Conservation (phyloP, 2,329 filamentous ascomycete species). For the Didymella pinodella region DNA sequence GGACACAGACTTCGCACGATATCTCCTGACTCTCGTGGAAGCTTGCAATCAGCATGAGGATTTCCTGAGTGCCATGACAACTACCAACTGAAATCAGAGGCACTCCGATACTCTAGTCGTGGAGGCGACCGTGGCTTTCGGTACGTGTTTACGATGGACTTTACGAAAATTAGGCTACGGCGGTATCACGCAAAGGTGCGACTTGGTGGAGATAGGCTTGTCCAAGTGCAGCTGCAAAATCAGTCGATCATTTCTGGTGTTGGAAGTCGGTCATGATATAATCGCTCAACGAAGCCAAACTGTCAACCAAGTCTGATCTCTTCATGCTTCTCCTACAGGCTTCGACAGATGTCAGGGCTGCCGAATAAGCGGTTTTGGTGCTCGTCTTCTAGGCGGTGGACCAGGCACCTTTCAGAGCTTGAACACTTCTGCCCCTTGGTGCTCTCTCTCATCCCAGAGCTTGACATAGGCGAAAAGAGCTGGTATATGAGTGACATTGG, state of each 20-base stretch:
- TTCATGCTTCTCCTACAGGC: not conserved
- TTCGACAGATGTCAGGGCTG: not conserved
- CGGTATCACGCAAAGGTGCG: not conserved
- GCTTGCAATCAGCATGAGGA: not conserved
- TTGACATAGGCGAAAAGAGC: not conserved
- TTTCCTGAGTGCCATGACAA: not conserved
- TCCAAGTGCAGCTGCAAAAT: not conserved
- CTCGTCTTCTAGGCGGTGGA: not conserved
- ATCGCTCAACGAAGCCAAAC: not conserved
- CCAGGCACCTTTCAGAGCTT: not conserved
- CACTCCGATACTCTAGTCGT: not conserved
- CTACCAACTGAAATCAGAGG: not conserved
- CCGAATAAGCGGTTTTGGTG: not conserved
- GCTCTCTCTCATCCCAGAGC: not conserved
- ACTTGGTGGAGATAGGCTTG: not conserved
- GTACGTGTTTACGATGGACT: no score
- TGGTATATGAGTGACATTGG: not conserved
- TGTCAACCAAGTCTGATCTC: not conserved
- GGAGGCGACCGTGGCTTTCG: not conserved
- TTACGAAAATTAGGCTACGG: not conserved
- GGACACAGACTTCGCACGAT: not conserved
- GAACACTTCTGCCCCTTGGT: not conserved
- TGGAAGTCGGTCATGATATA: not conserved
- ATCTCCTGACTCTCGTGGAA: not conserved
- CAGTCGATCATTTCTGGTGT: not conserved